Evolutionary conservation across 2,329 filamentous ascomycete species (phyloP).

Genomic region (Xylaria sp.): DNA sequence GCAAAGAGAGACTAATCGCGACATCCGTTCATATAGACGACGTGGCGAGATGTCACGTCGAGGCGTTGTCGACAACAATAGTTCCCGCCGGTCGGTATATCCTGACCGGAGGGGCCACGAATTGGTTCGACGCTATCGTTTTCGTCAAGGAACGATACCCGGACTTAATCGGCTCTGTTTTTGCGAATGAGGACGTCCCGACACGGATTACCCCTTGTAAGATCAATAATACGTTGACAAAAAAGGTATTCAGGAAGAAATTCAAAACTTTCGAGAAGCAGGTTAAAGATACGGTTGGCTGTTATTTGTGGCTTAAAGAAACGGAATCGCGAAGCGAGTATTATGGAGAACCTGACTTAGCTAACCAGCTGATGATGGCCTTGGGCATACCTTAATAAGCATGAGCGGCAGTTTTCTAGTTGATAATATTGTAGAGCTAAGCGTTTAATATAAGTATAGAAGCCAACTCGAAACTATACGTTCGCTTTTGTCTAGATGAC

Average conservation of each 20-base stretch:
- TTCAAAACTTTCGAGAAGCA: conserved; percentile 12
- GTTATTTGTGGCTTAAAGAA: neutral
- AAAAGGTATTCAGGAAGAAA: neutral
- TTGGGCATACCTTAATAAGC: too few relatives aligned
- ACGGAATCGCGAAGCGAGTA: neutral
- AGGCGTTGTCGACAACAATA: neutral
- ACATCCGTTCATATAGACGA: conserved; percentile 25
- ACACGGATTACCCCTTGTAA: neutral
- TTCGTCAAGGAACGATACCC: conserved; percentile 3
- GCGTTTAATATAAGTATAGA: neutral
- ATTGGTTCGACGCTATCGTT: neutral
- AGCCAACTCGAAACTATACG: neutral
- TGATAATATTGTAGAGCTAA: neutral
- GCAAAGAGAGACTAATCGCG: conserved; percentile 2
- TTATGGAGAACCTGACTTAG: neutral
- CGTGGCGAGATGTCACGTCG: conserved; percentile 18
- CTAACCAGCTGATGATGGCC: too few relatives aligned
- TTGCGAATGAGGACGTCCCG: neutral
- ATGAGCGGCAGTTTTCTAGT: neutral
- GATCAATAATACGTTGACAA: neutral
- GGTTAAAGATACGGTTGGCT: conserved; percentile 12
- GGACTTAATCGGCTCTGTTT: neutral
- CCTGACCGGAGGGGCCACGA: neutral
- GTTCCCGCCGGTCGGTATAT: conserved; percentile 16
- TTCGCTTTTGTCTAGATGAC: neutral